A percentile compares a stretch with the other conserved stretches of the same genome.
Conservation (phyloP, 306 rosid species). For the Begonia fuchsioides region DNA sequence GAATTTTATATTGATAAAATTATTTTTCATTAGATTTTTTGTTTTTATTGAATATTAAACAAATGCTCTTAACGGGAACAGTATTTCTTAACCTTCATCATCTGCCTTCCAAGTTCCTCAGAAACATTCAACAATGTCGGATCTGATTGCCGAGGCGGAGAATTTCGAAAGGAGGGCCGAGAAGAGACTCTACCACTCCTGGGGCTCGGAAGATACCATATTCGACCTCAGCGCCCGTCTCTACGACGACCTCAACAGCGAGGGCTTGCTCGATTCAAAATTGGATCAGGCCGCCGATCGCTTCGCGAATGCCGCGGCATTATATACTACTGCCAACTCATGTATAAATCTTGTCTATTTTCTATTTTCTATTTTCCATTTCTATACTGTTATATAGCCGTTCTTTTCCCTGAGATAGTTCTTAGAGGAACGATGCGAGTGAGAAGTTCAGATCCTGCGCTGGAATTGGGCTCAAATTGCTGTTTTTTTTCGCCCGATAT, state of each 20-base stretch:
- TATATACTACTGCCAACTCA: constrained; percentile 76
- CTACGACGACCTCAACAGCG: too few relatives aligned
- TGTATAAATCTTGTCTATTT: constrained; percentile 27
- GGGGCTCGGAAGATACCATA: too few relatives aligned
- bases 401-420: constrained; percentile 2
- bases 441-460: background rate
- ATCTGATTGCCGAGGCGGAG: constrained; percentile 48
- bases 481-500: too few relatives aligned
- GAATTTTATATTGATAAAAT: too few relatives aligned
- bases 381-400: background rate
- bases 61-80: too few relatives aligned
- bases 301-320: constrained; percentile 81
- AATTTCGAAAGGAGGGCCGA: constrained; percentile 78
- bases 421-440: too few relatives aligned
- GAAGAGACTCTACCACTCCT: constrained; percentile 82
- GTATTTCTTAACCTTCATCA: too few relatives aligned
- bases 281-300: constrained; percentile 88
- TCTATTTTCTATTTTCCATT: background rate
- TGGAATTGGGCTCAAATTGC: background rate
- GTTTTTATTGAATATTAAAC: too few relatives aligned
- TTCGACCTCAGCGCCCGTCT: too few relatives aligned
- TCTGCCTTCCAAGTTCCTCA: background rate
- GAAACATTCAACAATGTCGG: constrained; percentile 36
- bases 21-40: too few relatives aligned
- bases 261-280: constrained; percentile 75